Percentiles rank a stretch among this genome's conserved stretches.
These are phyloP conservation scores for Lepidium sativum DNA, from an alignment of 345 rosid genomes.

Conservation along the genomic window DNA sequence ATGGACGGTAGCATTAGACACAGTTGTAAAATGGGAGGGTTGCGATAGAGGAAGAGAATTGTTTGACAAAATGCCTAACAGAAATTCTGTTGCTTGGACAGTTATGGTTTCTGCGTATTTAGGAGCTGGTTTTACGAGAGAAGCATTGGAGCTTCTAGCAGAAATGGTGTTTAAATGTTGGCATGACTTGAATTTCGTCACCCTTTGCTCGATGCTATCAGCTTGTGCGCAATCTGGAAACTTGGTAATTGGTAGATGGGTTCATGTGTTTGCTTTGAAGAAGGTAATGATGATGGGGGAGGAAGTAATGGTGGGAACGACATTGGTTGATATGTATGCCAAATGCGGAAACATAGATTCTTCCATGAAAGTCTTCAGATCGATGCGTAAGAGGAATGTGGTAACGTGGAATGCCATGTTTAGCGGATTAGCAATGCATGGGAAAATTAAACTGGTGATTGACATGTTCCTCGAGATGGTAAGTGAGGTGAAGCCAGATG, in stretches of 20 bases:
- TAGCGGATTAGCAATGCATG: conserved; percentile 76
- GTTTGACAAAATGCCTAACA: conserved; percentile 63
- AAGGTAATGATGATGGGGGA: conserved; percentile 33
- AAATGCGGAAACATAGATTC: conserved; percentile 59
- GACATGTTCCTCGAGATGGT: conserved; percentile 54
- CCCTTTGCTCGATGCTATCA: conserved; percentile 57
- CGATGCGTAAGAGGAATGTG: conserved; percentile 50
- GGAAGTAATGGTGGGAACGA: conserved; percentile 57
- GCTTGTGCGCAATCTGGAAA: conserved; percentile 74
- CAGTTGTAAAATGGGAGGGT: conserved; percentile 57
- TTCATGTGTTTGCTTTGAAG: conserved; percentile 64
- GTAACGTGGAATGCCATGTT: conserved; percentile 76
- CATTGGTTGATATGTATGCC: conserved; percentile 83
- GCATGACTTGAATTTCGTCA: conserved; percentile 37
- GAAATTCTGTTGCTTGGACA: conserved; percentile 67
- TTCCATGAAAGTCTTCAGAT: conserved; percentile 46
- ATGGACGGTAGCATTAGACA: conserved; percentile 64
- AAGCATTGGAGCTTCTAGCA: conserved; percentile 38
- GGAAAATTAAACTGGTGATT: conserved; percentile 40
- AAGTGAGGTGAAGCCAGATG: conserved; percentile 59
- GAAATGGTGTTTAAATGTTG: conserved; percentile 40
- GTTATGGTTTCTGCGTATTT: conserved; percentile 59
- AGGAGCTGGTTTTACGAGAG: conserved; percentile 44
- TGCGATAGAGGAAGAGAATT: conserved; percentile 42
- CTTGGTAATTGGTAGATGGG: conserved; percentile 54